Evolutionary conservation across 1,284 basidiomycete species (phyloP).

Genomic region (Peniophora sp.): DNA sequence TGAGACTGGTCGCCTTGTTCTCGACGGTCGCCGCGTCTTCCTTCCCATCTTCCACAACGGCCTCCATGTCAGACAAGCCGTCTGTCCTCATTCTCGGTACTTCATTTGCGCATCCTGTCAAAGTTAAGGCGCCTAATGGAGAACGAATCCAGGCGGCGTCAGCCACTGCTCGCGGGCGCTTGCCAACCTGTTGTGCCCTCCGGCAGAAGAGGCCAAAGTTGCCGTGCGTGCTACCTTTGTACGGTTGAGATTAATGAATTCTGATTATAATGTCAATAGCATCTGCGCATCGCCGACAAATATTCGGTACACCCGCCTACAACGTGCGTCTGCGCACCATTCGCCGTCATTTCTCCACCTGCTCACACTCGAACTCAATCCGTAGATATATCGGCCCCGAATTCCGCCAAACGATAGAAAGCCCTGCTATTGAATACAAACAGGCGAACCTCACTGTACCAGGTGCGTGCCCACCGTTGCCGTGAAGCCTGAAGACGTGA

Average conservation of each 20-base stretch:
- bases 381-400: conserved; percentile 72
- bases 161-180: conserved; percentile 69
- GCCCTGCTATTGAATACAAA: conserved; percentile 69
- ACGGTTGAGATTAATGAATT: neutral
- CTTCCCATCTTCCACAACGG: conserved; percentile 7
- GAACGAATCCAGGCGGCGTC: conserved; percentile 48
- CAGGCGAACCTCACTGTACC: conserved; percentile 76
- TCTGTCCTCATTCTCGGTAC: conserved; percentile 75
- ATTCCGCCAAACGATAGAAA: conserved; percentile 63
- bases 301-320: conserved; percentile 81
- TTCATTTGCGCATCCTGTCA: conserved; percentile 14
- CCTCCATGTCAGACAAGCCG: conserved; percentile 44
- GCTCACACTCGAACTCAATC: conserved; percentile 1
- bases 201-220: conserved; percentile 60
- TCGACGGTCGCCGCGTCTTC: conserved; percentile 7
- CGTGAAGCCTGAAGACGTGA: conserved; percentile 6
- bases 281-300: conserved; percentile 78
- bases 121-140: neutral
- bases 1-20: neutral
- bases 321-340: conserved; percentile 47
- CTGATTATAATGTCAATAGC: conserved; percentile 28
- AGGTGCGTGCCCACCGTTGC: conserved; percentile 32
- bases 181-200: conserved; percentile 53
- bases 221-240: conserved; percentile 43
- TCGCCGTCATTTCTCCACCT: conserved; percentile 5